phyloP scores from a whole-genome alignment of 2,329 filamentous ascomycete species.

The Dothistroma septosporum region DNA sequence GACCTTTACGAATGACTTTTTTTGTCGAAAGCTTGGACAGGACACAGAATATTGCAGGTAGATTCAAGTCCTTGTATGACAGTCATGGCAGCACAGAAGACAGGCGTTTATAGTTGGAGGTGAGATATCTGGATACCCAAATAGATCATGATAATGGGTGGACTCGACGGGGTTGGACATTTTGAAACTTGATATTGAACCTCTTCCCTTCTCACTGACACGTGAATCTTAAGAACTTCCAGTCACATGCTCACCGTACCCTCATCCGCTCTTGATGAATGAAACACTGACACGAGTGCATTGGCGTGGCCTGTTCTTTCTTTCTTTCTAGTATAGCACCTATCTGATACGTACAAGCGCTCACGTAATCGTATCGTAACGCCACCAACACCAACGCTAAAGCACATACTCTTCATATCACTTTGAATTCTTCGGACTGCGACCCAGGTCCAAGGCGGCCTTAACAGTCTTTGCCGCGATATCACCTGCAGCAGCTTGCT shows the following conservation, averaged over 20 bases:
- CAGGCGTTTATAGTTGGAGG: background rate
- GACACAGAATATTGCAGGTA: background rate
- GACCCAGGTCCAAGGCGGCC: too few relatives aligned
- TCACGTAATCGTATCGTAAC: background rate
- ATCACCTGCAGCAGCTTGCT: background rate
- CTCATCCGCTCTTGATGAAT: background rate
- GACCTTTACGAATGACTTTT: background rate
- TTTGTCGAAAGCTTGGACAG: background rate
- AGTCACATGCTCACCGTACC: too few relatives aligned
- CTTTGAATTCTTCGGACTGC: background rate
- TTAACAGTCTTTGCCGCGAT: background rate
- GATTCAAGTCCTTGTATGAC: background rate
- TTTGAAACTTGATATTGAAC: background rate
- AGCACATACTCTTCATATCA: background rate
- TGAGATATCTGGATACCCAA: background rate
- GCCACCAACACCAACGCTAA: background rate
- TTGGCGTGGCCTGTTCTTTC: background rate
- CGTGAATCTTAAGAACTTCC: too few relatives aligned
- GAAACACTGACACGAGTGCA: background rate
- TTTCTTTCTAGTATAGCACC: background rate
- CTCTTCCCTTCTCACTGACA: background rate
- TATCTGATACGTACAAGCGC: background rate
- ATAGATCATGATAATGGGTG: background rate
- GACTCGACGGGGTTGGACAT: too few relatives aligned
- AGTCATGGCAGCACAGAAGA: background rate